These are phyloP conservation scores for Scheffersomyces segobiensis DNA, from an alignment of 1,139 yeast genomes.

Conservation along the genomic window DNA sequence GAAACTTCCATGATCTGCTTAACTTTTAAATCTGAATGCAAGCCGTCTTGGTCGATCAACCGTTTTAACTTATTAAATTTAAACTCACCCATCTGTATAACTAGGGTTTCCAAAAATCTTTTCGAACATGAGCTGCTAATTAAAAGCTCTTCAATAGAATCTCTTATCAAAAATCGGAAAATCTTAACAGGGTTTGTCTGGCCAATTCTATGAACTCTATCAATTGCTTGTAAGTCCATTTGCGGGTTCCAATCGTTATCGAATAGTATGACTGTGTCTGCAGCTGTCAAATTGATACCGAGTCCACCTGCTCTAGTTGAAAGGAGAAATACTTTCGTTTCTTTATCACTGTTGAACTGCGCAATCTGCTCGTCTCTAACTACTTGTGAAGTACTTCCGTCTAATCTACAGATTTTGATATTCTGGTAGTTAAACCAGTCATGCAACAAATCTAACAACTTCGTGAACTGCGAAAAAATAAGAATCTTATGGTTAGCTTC, in stretches of 20 bases:
- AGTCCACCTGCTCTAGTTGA: conserved; percentile 95
- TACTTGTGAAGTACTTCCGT: conserved; percentile 69
- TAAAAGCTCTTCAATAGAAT: conserved; percentile 82
- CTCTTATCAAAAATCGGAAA: conserved; percentile 70
- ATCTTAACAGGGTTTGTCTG: conserved; percentile 82
- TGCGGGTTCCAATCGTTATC: conserved; percentile 99
- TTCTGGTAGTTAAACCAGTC: conserved; percentile 52
- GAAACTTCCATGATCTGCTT: conserved; percentile 34
- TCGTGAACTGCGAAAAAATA: conserved; percentile 83
- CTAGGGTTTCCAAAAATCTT: conserved; percentile 74
- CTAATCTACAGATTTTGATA: conserved; percentile 61
- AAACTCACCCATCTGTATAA: conserved; percentile 83
- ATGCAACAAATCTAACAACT: conserved; percentile 70
- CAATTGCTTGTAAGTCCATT: conserved; percentile 94
- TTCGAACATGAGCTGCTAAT: conserved; percentile 77
- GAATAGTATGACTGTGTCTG: conserved; percentile 86
- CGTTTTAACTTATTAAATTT: conserved; percentile 45
- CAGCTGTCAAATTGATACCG: conserved; percentile 82
- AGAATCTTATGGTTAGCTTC: conserved; percentile 61
- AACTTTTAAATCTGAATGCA: conserved; percentile 15
- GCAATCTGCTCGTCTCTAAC: conserved; percentile 67
- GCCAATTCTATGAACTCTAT: conserved; percentile 91
- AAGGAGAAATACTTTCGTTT: conserved; percentile 58
- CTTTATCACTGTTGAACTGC: conserved; percentile 41
- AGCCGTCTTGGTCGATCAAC: conserved; percentile 15